Evolutionary conservation across 441 rosid genomes (phyloP).

Genomic region (Pelargonium australe): DNA sequence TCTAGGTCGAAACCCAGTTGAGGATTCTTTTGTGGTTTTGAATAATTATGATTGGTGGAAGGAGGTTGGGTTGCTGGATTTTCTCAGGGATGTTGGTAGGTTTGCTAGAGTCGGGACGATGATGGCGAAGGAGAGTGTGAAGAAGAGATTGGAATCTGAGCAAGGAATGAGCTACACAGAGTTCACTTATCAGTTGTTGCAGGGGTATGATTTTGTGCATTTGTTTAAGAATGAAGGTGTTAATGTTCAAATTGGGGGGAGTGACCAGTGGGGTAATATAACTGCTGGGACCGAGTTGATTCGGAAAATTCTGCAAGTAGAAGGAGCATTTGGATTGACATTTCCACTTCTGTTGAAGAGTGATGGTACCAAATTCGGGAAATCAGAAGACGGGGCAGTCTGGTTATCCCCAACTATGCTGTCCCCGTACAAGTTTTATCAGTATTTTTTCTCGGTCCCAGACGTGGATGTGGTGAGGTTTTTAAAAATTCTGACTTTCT

Average conservation of each 20-base stretch:
- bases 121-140: constrained; percentile 89
- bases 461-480: constrained; percentile 77
- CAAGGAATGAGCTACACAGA: constrained; percentile 95
- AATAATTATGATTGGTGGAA: constrained; percentile 98
- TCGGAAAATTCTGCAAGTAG: constrained; percentile 62
- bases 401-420: constrained; percentile 73
- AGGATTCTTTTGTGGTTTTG: constrained; percentile 35
- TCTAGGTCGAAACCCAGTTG: constrained; percentile 24
- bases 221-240: constrained; percentile 64
- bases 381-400: constrained; percentile 94
- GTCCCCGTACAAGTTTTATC: constrained; percentile 88
- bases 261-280: constrained; percentile 98
- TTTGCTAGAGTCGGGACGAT: constrained; percentile 79
- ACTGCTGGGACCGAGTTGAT: constrained; percentile 89
- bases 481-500: constrained; percentile 65
- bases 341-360: constrained; percentile 82
- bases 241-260: constrained; percentile 91
- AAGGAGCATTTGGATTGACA: constrained; percentile 75
- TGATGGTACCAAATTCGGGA: constrained; percentile 88
- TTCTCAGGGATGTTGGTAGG: constrained; percentile 68
- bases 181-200: constrained; percentile 79
- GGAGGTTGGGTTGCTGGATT: constrained; percentile 65
- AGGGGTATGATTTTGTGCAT: constrained; percentile 74
- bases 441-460: constrained; percentile 84
- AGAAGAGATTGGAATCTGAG: constrained; percentile 81